Evolutionary conservation across 176 grass and related monocot genomes (phyloP).

Genomic region (Guadua angustifolia): DNA sequence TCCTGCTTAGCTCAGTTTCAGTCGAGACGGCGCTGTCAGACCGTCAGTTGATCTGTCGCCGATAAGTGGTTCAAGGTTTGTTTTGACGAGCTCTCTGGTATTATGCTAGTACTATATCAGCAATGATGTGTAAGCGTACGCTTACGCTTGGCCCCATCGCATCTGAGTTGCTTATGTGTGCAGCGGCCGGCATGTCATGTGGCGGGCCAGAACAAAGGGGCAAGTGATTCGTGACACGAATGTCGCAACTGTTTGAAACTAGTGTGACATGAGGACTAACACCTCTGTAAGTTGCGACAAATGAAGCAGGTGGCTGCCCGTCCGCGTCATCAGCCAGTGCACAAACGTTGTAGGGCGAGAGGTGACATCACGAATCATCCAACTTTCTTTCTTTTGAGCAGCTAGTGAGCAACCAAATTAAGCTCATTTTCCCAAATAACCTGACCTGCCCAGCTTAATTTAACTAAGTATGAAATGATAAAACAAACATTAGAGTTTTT

Average conservation of each 20-base stretch:
- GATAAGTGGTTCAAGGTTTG: constrained; percentile 7
- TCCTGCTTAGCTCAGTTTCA: not conserved
- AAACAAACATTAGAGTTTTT: no score
- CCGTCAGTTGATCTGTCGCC: constrained; percentile 34
- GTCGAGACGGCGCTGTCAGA: not conserved
- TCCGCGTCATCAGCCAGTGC: not conserved
- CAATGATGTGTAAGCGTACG: not conserved
- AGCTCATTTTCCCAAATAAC: not conserved
- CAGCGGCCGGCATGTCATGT: not conserved
- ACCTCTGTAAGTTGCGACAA: constrained; percentile 10
- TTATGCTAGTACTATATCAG: not conserved
- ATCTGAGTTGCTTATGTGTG: not conserved
- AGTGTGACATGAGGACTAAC: not conserved
- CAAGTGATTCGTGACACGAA: not conserved
- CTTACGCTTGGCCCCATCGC: not conserved
- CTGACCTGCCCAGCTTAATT: not conserved
- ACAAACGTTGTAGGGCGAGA: not conserved
- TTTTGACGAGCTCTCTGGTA: not conserved
- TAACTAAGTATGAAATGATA: not conserved
- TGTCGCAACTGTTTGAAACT: not conserved
- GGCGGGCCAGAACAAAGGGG: not conserved
- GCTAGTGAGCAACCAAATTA: not conserved
- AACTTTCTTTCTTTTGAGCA: not conserved
- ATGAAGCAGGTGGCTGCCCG: constrained; percentile 5
- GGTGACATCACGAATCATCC: not conserved